phyloP scores from a whole-genome alignment of 2,329 filamentous ascomycete genomes.

The Chaetomium strumarium region DNA sequence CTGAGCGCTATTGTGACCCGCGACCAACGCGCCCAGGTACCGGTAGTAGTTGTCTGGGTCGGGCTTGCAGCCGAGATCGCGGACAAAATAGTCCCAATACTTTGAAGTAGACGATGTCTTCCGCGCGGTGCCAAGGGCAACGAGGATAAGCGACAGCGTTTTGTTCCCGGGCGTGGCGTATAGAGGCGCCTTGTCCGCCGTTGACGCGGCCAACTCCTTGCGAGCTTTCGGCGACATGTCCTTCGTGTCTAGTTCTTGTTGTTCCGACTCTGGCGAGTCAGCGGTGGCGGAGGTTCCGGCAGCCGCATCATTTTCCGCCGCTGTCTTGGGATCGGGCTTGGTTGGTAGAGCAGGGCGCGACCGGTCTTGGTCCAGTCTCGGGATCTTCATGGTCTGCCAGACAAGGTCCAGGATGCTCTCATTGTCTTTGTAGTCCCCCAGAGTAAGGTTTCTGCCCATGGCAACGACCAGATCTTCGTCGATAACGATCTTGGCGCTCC shows the following conservation, averaged over 20 bases:
- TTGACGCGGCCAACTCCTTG: constrained; percentile 10
- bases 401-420: constrained; percentile 69
- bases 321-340: not conserved
- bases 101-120: constrained; percentile 56
- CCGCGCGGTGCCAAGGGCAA: constrained; percentile 55
- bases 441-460: constrained; percentile 73
- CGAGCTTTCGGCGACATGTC: not conserved
- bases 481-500: constrained; percentile 59
- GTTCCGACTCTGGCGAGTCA: not conserved
- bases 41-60: constrained; percentile 65
- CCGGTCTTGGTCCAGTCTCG: constrained; percentile 42
- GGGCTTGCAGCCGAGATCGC: constrained; percentile 56
- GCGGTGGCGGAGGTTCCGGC: not conserved
- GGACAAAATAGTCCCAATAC: constrained; percentile 74
- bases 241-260: not conserved
- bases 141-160: constrained; percentile 63
- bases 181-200: constrained; percentile 1
- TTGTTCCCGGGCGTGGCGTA: constrained; percentile 47
- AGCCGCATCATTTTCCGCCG: not conserved
- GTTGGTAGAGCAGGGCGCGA: constrained; percentile 1
- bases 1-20: constrained; percentile 58
- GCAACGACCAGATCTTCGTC: constrained; percentile 74
- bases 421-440: constrained; percentile 57
- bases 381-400: constrained; percentile 76
- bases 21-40: constrained; percentile 61